Conservation (phyloP, 352 stramenopile species). For the Globisporangium nodosum region DNA sequence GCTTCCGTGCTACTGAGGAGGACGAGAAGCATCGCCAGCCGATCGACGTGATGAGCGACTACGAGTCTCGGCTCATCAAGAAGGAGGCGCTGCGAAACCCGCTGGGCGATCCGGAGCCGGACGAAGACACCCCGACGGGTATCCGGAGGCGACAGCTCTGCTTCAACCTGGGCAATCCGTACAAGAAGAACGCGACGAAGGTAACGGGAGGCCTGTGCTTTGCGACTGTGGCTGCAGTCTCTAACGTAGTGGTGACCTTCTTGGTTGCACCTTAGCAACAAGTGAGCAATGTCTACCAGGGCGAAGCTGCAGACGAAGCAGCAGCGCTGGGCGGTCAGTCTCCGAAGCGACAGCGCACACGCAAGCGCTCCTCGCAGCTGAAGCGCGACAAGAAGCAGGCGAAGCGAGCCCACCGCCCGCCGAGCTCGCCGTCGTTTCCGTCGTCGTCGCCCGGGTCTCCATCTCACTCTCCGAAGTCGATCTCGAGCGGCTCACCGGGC, state of each 20-base stretch:
- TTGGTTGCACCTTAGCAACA: slow-evolving; percentile 23
- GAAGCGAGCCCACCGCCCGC: slow-evolving; percentile 56
- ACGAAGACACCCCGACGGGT: slow-evolving; percentile 76
- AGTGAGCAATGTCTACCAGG: slow-evolving; percentile 78
- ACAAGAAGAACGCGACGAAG: slow-evolving; percentile 88
- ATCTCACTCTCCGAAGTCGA: slow-evolving; percentile 52
- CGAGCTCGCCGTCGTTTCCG: slow-evolving; percentile 54
- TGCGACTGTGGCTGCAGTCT: too few relatives aligned
- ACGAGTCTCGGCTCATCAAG: slow-evolving; percentile 82
- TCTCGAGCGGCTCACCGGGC: slow-evolving; percentile 38
- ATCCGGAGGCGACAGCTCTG: slow-evolving; percentile 70
- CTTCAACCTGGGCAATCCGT: slow-evolving; percentile 85
- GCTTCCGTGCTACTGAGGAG: slow-evolving; percentile 55
- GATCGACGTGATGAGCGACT: slow-evolving; percentile 88
- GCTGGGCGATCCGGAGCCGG: slow-evolving; percentile 74
- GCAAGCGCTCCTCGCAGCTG: slow-evolving; percentile 81
- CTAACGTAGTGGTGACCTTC: too few relatives aligned
- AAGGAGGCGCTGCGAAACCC: slow-evolving; percentile 84
- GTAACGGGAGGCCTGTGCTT: slow-evolving; percentile 11
- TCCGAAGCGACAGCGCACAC: slow-evolving; percentile 72
- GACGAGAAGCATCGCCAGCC: slow-evolving; percentile 81
- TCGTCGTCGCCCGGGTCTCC: slow-evolving; percentile 66
- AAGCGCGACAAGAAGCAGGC: slow-evolving; percentile 76
- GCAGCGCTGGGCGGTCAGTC: slow-evolving; percentile 69
- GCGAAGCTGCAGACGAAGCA: slow-evolving; percentile 81